Evolutionary conservation across 2,329 filamentous ascomycete genomes (phyloP).

Genomic region (Ophiocordyceps robertsii): DNA sequence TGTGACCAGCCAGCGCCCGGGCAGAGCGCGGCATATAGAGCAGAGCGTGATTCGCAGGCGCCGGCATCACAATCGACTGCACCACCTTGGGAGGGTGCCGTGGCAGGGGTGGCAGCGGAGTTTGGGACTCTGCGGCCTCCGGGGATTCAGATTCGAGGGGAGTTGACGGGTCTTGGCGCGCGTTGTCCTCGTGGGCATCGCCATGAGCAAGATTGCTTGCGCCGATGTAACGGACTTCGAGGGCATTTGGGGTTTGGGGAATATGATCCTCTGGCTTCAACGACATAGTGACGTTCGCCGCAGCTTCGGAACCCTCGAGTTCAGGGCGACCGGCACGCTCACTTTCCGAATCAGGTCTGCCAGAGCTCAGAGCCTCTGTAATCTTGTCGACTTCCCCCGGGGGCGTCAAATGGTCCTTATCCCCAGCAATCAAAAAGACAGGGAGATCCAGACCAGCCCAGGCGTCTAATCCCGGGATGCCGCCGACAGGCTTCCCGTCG

Average conservation of each 20-base stretch:
- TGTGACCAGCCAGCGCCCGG: conserved; percentile 64
- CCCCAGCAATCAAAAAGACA: conserved; percentile 65
- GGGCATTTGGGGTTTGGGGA: conserved; percentile 10
- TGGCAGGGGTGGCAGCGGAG: conserved; percentile 31
- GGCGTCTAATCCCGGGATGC: conserved; percentile 52
- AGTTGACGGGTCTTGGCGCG: conserved; percentile 30
- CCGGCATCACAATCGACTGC: conserved; percentile 56
- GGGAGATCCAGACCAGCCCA: conserved; percentile 66
- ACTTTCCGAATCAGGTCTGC: conserved; percentile 2
- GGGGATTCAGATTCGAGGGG: conserved; percentile 23
- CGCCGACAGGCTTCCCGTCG: conserved; percentile 38
- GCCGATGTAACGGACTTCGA: not conserved
- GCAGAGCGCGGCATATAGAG: conserved; percentile 68
- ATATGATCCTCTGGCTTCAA: conserved; percentile 15
- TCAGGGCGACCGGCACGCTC: not conserved
- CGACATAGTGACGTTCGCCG: conserved; percentile 31
- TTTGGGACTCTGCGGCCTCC: conserved; percentile 8
- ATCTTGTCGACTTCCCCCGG: conserved; percentile 59
- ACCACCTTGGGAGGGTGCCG: conserved; percentile 40
- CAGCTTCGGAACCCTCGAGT: conserved; percentile 27
- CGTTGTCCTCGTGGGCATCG: conserved; percentile 19
- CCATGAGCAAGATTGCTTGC: not conserved
- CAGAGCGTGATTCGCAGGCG: conserved; percentile 70
- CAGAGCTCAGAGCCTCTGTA: conserved; percentile 20
- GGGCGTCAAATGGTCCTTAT: conserved; percentile 65